Percentiles rank a stretch among this genome's conserved stretches.
Conservation (phyloP, 306 rosid genomes). For the Astragalus glycyphyllos region DNA sequence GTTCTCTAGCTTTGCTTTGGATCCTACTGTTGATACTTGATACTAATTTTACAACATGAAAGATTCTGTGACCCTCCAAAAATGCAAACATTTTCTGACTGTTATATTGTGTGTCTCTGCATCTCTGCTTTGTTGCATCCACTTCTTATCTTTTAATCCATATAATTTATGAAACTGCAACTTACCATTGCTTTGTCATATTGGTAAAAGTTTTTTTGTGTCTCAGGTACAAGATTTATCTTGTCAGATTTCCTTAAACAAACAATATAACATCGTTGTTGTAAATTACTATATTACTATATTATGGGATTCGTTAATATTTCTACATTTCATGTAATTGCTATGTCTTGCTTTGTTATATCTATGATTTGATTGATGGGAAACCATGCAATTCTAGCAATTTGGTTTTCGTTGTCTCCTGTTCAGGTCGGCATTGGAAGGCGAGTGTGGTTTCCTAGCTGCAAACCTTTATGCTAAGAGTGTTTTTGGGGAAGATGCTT, state of each 20-base stretch:
- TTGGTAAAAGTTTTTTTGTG: neutral
- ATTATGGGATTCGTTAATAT: neutral
- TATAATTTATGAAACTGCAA: constrained; percentile 4
- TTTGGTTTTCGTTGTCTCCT: constrained; percentile 32
- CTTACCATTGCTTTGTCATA: constrained; percentile 21
- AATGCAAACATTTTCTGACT: constrained; percentile 13
- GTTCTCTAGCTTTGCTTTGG: constrained; percentile 38
- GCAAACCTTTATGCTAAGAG: constrained; percentile 97
- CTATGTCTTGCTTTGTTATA: neutral
- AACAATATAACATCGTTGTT: constrained; percentile 6
- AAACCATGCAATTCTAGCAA: constrained; percentile 26
- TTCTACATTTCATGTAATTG: constrained; percentile 16
- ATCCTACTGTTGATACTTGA: constrained; percentile 27
- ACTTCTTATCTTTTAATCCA: neutral
- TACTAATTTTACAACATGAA: constrained; percentile 15
- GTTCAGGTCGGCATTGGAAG: constrained; percentile 89
- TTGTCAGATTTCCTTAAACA: neutral
- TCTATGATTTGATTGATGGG: neutral
- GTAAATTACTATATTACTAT: neutral
- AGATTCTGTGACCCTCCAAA: neutral
- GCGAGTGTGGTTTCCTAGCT: constrained; percentile 96
- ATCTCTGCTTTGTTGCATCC: neutral
- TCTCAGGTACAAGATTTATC: neutral
- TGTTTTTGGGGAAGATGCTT: constrained; percentile 97
- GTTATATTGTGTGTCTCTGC: neutral